A percentile compares a stretch with the other conserved stretches of the same genome.
phyloP scores from a whole-genome alignment of 805 yeast genomes.

The Lachancea quebecensis region DNA sequence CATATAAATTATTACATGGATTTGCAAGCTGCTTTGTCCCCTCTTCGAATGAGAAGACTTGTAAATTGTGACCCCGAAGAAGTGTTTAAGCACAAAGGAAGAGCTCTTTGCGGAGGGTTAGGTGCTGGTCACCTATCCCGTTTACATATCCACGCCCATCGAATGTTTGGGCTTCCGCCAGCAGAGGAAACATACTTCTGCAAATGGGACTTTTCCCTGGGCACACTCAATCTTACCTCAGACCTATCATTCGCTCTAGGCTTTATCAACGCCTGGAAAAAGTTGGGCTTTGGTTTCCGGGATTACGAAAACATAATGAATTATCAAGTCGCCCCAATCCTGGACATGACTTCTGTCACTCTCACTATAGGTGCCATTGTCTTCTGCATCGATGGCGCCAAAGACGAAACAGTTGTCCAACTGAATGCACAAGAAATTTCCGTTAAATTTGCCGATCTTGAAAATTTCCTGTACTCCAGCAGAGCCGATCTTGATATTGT shows the following conservation, averaged over 20 bases:
- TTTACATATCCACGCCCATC: slow-evolving; percentile 69
- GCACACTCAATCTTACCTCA: slow-evolving; percentile 48
- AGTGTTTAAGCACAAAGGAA: slow-evolving; percentile 15
- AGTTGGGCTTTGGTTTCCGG: slow-evolving; percentile 54
- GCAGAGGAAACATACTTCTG: slow-evolving; percentile 81
- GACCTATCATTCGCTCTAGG: slow-evolving; percentile 40
- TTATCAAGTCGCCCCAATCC: slow-evolving; percentile 45
- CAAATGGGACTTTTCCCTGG: slow-evolving; percentile 80
- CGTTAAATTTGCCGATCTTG: slow-evolving; percentile 57
- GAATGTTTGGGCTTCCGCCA: slow-evolving; percentile 92
- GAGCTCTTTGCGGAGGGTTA: neutral
- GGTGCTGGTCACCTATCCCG: slow-evolving; percentile 35
- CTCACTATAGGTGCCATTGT: slow-evolving; percentile 45
- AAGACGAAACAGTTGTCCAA: slow-evolving; percentile 18
- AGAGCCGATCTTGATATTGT: slow-evolving; percentile 48
- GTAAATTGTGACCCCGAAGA: slow-evolving; percentile 8
- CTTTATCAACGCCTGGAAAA: slow-evolving; percentile 36
- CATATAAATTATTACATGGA: slow-evolving; percentile 93
- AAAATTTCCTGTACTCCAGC: slow-evolving; percentile 57
- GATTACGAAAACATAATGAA: slow-evolving; percentile 74
- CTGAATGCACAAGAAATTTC: slow-evolving; percentile 24
- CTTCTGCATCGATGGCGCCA: slow-evolving; percentile 36
- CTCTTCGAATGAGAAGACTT: slow-evolving; percentile 36
- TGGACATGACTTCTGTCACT: slow-evolving; percentile 64
- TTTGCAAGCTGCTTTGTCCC: slow-evolving; percentile 65